Evolutionary conservation across 352 stramenopile genomes (phyloP).

Genomic region (Pseudoperonospora humuli): DNA sequence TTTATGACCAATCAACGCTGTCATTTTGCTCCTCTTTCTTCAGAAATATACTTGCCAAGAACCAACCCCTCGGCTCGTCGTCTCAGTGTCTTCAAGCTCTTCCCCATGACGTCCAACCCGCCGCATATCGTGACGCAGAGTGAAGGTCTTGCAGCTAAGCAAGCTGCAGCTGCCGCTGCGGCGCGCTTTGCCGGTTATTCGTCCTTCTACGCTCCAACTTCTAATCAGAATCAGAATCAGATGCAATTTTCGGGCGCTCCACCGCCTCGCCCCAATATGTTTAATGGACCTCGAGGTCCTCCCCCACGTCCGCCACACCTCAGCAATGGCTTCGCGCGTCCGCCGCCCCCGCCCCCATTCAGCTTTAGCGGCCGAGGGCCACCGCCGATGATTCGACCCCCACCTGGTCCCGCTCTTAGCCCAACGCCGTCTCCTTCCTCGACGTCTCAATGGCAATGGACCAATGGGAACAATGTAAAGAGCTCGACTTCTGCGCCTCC

Average conservation of each 20-base stretch:
- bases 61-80: neutral
- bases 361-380: conserved; percentile 16
- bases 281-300: conserved; percentile 15
- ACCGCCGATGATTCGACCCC: conserved; percentile 33
- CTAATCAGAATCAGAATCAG: conserved; percentile 4
- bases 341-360: conserved; percentile 10
- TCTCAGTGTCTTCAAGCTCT: neutral
- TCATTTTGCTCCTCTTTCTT: neutral
- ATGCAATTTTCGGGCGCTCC: conserved; percentile 1
- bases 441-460: conserved; percentile 60
- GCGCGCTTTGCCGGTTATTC: conserved; percentile 57
- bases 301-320: conserved; percentile 13
- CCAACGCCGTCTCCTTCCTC: conserved; percentile 12
- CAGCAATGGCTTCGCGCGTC: conserved; percentile 12
- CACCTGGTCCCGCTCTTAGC: conserved; percentile 19
- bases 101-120: conserved; percentile 31
- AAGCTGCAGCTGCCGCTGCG: conserved; percentile 28
- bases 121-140: conserved; percentile 17
- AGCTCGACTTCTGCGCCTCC: conserved; percentile 18
- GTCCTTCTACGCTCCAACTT: conserved; percentile 44
- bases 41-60: neutral
- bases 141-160: conserved; percentile 23
- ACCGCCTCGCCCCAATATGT: conserved; percentile 19
- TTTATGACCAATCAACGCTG: neutral
- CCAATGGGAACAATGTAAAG: conserved; percentile 28